Base-by-base conservation (phyloP, 2,329 filamentous ascomycete genomes). In the Cladophialophora bantiana region DNA sequence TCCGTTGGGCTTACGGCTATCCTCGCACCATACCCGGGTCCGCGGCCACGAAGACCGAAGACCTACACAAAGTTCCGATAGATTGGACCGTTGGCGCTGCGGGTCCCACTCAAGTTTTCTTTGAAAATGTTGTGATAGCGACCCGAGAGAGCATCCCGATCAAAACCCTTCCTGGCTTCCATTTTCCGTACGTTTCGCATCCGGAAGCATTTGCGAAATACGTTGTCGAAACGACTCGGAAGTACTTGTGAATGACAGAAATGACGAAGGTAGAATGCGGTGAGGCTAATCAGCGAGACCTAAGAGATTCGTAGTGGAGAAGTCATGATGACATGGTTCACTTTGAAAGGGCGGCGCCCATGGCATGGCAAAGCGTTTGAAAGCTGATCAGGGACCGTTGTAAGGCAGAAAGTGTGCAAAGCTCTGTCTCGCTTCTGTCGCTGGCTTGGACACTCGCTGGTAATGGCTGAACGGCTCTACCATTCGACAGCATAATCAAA, bases 361-460 rank as follows among this genome's bases (percentile, higher is more conserved):
- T 57, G 2, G 68, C 74, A 1, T 73, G 71, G 58, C 75, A 76
- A 15, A 76, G 59, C 36, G 68, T 72, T 31, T 69, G 71, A 26
- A 75, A 34, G 13, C 69, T 71, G 35, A 75, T 73, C 7, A 76
- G 55, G 0, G 73, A 75, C 50, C 75, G 72, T 57, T 75, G 73
- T 0, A 72, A 55, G 6, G 74, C 67, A 0, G 72, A 71, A 12
- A 26, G 35, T 10, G 15, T 10, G 15, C 56, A 59, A 9, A n/a
- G n/a, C 12, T 20, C 26, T n/a, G 35, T 36, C 13, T 42, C n/a
- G 15, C n/a, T 2, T 35, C 56, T 9, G 12, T 53, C 5, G 12
- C 26, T 26, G 26, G 26, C 18, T 36, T 15, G 13, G 59, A 26
- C 26, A 53, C 38, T 6, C 20, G 20, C 48, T 20, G 26, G 31